A percentile compares a stretch with the other conserved stretches of the same genome.
These are phyloP conservation scores for Ramularia collo-cygni DNA, from an alignment of 2,329 filamentous ascomycete species.

Conservation along the genomic window DNA sequence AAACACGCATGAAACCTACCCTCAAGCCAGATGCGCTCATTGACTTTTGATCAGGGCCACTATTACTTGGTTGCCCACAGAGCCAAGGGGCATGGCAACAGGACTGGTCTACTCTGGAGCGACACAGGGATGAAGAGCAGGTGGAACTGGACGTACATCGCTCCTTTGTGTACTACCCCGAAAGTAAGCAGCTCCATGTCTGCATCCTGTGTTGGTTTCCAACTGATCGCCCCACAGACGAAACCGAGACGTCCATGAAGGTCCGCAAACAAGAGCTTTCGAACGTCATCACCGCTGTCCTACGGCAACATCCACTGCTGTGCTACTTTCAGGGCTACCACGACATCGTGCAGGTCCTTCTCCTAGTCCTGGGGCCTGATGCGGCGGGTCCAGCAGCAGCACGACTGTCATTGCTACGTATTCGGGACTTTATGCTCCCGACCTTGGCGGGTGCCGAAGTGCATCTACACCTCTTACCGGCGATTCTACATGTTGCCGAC, in stretches of 20 bases:
- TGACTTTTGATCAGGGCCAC: conserved; percentile 49
- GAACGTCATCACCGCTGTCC: conserved; percentile 68
- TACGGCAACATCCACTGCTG: conserved; percentile 74
- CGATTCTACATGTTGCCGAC: conserved; percentile 69
- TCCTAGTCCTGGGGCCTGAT: conserved; percentile 68
- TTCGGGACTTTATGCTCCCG: conserved; percentile 96
- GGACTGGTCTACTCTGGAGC: conserved; percentile 57
- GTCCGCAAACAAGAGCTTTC: conserved; percentile 70
- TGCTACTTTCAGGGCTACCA: conserved; percentile 99
- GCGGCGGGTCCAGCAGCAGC: conserved; percentile 59
- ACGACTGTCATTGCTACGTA: conserved; percentile 80
- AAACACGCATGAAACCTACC: conserved; percentile 34
- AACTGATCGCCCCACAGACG: conserved; percentile 43
- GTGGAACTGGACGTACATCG: conserved; percentile 87
- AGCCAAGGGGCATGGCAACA: conserved; percentile 13
- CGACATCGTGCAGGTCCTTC: conserved; percentile 92
- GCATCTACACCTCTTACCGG: conserved; percentile 81
- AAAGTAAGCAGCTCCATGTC: conserved; percentile 49
- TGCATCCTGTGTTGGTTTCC: not conserved
- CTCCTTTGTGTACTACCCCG: conserved; percentile 95
- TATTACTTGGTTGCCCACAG: conserved; percentile 42
- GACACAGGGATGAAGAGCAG: conserved; percentile 84
- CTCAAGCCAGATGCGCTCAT: not conserved
- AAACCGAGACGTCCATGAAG: conserved; percentile 61
- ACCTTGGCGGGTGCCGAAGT: conserved; percentile 71